These are phyloP conservation scores for Fusarium lyarnte DNA, from an alignment of 2,329 filamentous ascomycete genomes.

Conservation along the genomic window DNA sequence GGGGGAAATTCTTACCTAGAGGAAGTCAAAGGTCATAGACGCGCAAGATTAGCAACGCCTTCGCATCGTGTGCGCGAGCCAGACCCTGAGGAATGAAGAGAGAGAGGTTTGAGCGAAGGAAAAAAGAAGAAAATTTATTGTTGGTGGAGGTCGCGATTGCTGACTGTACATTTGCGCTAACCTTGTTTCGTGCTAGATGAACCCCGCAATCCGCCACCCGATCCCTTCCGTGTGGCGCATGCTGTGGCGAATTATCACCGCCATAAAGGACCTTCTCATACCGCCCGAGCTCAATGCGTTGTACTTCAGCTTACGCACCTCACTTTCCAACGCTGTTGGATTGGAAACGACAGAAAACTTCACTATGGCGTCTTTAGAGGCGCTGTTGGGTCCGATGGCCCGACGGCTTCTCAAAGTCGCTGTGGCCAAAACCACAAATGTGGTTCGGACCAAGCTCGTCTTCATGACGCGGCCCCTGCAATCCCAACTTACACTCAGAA, in stretches of 20 bases:
- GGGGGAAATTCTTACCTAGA: constrained; percentile 36
- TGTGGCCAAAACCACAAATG: constrained; percentile 60
- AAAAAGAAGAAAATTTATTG: constrained; percentile 42
- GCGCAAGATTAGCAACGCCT: constrained; percentile 28
- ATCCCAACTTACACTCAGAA: constrained; percentile 55
- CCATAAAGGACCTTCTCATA: constrained; percentile 38
- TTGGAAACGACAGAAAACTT: constrained; percentile 36
- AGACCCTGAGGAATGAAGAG: constrained; percentile 38
- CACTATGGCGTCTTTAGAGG: constrained; percentile 66
- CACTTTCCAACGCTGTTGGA: constrained; percentile 33
- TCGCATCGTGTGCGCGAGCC: constrained; percentile 35
- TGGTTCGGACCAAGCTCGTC: constrained; percentile 61
- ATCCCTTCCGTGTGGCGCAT: constrained; percentile 48
- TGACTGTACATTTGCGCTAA: constrained; percentile 43
- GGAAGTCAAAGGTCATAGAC: constrained; percentile 19
- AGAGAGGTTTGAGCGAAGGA: constrained; percentile 22
- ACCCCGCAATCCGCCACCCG: constrained; percentile 39
- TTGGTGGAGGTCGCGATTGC: constrained; percentile 36
- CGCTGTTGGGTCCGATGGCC: constrained; percentile 66
- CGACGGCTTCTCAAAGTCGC: constrained; percentile 64
- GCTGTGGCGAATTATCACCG: constrained; percentile 43
- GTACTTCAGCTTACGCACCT: constrained; percentile 32
- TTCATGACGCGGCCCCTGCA: constrained; percentile 57
- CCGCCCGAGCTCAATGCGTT: constrained; percentile 14
- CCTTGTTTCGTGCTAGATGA: constrained; percentile 13